A percentile compares a stretch with the other conserved stretches of the same genome.
Conservation (phyloP, 1,284 basidiomycete genomes). For the Gomphus sp. region DNA sequence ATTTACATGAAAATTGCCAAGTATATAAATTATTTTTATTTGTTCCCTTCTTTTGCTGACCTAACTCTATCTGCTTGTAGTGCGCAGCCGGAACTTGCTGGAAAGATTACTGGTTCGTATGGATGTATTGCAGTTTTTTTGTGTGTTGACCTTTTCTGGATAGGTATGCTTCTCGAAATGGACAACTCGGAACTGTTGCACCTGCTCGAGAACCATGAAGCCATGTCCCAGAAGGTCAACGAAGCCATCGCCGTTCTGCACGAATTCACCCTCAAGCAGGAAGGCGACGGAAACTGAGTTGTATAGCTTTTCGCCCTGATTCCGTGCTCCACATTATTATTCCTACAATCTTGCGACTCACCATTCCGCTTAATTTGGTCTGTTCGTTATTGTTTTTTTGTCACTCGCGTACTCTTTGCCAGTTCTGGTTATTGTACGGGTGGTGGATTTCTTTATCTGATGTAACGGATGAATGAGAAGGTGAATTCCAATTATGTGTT, state of each 20-base stretch:
- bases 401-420: constrained; percentile 9
- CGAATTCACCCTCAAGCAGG: constrained; percentile 60
- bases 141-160: constrained; percentile 38
- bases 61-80: constrained; percentile 25
- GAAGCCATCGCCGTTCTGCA: constrained; percentile 80
- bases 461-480: constrained; percentile 12
- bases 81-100: constrained; percentile 78
- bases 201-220: constrained; percentile 72
- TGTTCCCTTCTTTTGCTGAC: constrained; percentile 2
- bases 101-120: constrained; percentile 93
- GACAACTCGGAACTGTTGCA: constrained; percentile 86
- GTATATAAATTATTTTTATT: constrained; percentile 36
- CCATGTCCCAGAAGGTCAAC: constrained; percentile 79
- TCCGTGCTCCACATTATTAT: not conserved
- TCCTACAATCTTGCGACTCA: not conserved
- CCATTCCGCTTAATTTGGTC: not conserved
- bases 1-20: constrained; percentile 82
- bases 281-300: constrained; percentile 10
- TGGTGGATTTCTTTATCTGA: constrained; percentile 12
- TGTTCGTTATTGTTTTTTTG: not conserved
- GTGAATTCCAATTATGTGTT: constrained; percentile 10
- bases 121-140: constrained; percentile 26
- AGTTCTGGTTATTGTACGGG: constrained; percentile 11
- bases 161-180: constrained; percentile 94
- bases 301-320: not conserved